Base-by-base conservation (phyloP, 1,139 yeast species). In the Kodamaea suecica region DNA sequence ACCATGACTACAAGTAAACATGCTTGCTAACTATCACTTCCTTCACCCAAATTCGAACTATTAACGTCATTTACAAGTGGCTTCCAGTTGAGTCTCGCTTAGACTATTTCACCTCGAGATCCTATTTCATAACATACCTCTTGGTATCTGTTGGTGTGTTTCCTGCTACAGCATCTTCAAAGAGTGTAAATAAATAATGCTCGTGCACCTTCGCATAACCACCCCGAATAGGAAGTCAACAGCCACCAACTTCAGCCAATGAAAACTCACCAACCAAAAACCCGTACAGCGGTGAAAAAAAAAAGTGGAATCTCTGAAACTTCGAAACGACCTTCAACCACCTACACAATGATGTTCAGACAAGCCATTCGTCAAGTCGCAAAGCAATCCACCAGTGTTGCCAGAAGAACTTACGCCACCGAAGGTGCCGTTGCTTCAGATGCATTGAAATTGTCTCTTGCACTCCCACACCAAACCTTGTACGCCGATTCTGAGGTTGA, bases 401-500 rank as follows among this genome's bases (percentile, higher is more conserved):
- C 80, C 49, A 81, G 77, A 63, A 84, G 95, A 80, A 73, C 84
- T 43, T 86, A 87, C 57, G 97, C 97, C 54, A 95, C 92, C 58
- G 95, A 85, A 48, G 82, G 80, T 39, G 74, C 83, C 44, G 36
- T 51, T 33, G 59, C 78, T 39, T 69, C 85, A 48, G 95, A 84
- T 59, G 84, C 82, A 51, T 76, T 92, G 66, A 85, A 81, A 65
- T 77, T 94, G 57, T 85, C 95, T 36, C 79, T 92, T 59, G 94
- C 97, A 42, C 78, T 92, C 55, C 97, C 97, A 46, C 88, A 84
- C 64, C 80, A 81, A 65, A 79, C 81, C 50, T 60, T 78, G 59
- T 68, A 68, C 57, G 53, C 71, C 30, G 74, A 70, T 44, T 58
- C 64, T 47, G 66, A 63, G 66, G 84, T 63, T 39, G 80, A 84